phyloP scores from a whole-genome alignment of 140 eudicot species.

The Cichorium intybus region DNA sequence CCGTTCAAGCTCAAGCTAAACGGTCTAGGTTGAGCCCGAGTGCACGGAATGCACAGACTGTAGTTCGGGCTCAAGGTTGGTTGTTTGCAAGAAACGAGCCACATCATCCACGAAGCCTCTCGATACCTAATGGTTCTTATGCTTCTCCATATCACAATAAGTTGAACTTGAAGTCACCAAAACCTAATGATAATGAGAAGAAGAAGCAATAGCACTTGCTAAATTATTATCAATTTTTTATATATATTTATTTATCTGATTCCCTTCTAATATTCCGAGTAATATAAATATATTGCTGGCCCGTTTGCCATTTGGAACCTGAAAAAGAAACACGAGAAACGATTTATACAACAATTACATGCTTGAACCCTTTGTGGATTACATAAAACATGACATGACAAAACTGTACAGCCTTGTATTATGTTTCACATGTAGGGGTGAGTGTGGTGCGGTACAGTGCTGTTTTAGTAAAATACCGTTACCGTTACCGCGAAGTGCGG shows the following conservation, averaged over 20 bases:
- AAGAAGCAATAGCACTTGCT: background rate
- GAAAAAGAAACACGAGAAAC: background rate
- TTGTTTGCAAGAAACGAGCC: background rate
- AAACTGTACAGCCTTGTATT: too few species aligned
- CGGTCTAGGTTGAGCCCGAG: background rate
- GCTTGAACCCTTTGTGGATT: background rate
- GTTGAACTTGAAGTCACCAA: background rate
- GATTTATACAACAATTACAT: background rate
- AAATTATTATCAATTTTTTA: background rate
- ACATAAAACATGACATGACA: too few species aligned
- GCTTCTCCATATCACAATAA: background rate
- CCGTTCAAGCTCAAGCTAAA: background rate
- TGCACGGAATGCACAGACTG: background rate
- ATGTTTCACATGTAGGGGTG: too few species aligned
- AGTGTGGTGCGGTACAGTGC: too few species aligned
- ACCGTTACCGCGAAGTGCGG: too few species aligned
- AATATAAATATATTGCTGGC: background rate
- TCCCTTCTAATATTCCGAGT: background rate
- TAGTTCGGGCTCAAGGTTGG: background rate
- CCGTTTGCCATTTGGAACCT: background rate
- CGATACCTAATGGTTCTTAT: background rate
- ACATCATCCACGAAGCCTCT: background rate
- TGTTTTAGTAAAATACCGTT: too few species aligned
- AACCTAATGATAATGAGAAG: background rate
- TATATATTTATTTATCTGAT: background rate